Conservation (phyloP, 768 basidiomycete species). For the Lactarius sp. region DNA sequence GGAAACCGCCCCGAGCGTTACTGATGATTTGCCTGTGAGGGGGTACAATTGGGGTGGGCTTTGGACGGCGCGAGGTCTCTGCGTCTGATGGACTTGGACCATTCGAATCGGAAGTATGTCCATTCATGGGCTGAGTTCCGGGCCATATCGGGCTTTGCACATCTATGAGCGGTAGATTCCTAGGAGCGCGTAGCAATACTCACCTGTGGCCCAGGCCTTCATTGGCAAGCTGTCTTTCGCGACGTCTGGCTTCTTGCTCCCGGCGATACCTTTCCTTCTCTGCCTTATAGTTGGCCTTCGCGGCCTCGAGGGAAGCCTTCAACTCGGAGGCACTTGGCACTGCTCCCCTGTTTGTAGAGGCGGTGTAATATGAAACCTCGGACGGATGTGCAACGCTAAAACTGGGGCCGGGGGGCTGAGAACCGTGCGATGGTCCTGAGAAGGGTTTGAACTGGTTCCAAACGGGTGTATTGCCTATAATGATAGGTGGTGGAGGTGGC, state of each 20-base stretch:
- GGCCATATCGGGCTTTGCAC: constrained; percentile 16
- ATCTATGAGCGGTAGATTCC: background rate
- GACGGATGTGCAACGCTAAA: constrained; percentile 9
- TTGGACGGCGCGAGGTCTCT: background rate
- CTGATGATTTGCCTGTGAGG: constrained; percentile 46
- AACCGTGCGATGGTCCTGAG: background rate
- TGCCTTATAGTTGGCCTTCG: constrained; percentile 61
- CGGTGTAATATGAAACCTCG: constrained; percentile 24
- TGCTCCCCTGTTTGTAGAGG: constrained; percentile 13
- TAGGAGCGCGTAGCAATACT: background rate
- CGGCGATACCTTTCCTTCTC: constrained; percentile 66
- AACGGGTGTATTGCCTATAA: background rate
- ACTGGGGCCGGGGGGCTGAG: background rate
- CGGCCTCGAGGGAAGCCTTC: constrained; percentile 47
- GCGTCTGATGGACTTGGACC: background rate
- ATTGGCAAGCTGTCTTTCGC: background rate
- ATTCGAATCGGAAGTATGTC: background rate
- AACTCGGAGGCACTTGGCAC: constrained; percentile 16
- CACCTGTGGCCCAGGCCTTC: constrained; percentile 12
- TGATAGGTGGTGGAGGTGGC: background rate
- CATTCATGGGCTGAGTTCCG: background rate
- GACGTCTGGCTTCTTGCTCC: constrained; percentile 45
- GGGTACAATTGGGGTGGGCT: background rate
- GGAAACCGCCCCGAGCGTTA: constrained; percentile 55
- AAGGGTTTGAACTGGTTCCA: constrained; percentile 26